A percentile compares a stretch with the other conserved stretches of the same genome.
phyloP scores from a whole-genome alignment of 1,284 basidiomycete genomes.

The Malassezia obtusa region DNA sequence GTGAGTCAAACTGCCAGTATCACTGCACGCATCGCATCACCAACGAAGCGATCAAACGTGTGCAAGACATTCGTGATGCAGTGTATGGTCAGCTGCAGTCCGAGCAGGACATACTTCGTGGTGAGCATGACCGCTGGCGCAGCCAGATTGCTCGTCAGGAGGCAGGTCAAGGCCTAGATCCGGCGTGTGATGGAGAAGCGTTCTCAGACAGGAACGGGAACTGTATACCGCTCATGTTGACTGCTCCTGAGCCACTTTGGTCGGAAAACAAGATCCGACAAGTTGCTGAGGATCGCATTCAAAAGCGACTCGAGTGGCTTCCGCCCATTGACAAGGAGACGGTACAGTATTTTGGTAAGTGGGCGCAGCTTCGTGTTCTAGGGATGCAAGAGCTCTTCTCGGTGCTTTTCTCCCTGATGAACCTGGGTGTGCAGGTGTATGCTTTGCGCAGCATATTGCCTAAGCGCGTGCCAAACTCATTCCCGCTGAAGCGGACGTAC shows the following conservation, averaged over 20 bases:
- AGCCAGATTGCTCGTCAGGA: slow-evolving; percentile 1
- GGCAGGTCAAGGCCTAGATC: neutral
- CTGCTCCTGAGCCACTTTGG: slow-evolving; percentile 2
- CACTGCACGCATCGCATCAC: slow-evolving; percentile 76
- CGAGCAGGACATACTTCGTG: slow-evolving; percentile 9
- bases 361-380: slow-evolving; percentile 55
- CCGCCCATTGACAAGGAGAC: slow-evolving; percentile 41
- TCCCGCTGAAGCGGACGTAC: slow-evolving; percentile 60
- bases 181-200: neutral
- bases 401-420: slow-evolving; percentile 75
- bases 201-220: slow-evolving; percentile 1
- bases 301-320: slow-evolving; percentile 21
- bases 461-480: slow-evolving; percentile 28
- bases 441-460: slow-evolving; percentile 25
- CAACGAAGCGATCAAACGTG: slow-evolving; percentile 53
- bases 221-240: neutral
- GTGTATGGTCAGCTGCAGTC: slow-evolving; percentile 19
- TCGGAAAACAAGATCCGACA: neutral
- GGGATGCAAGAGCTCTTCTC: slow-evolving; percentile 84
- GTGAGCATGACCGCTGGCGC: slow-evolving; percentile 4
- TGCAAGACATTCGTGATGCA: slow-evolving; percentile 42
- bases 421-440: slow-evolving; percentile 56
- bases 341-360: slow-evolving; percentile 66
- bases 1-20: slow-evolving; percentile 78
- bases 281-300: slow-evolving; percentile 12